Percentiles rank a stretch among this genome's conserved stretches.
Conservation (phyloP, 2,329 filamentous ascomycete species). For the Neonectria coccinea region DNA sequence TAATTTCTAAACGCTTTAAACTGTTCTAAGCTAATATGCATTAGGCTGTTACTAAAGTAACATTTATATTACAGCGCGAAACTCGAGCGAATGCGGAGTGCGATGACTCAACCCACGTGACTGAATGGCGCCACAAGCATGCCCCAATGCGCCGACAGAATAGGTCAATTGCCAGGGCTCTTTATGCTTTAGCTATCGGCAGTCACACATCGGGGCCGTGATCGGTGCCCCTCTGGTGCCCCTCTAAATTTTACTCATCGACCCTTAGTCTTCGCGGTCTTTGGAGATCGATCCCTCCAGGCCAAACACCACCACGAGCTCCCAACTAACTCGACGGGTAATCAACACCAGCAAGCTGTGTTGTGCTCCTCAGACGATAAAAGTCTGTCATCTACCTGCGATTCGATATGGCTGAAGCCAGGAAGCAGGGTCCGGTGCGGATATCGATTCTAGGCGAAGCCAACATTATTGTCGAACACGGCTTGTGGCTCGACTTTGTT, state of each 20-base stretch:
- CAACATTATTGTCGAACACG: constrained; percentile 91
- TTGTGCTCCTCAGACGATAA: constrained; percentile 20
- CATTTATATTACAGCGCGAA: too few relatives aligned
- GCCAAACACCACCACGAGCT: constrained; percentile 10
- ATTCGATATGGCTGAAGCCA: constrained; percentile 44
- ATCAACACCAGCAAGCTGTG: constrained; percentile 7
- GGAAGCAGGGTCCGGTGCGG: constrained; percentile 59
- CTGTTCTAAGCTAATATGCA: too few relatives aligned
- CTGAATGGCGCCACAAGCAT: too few relatives aligned
- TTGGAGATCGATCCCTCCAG: constrained; percentile 11
- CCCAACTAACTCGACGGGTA: constrained; percentile 4
- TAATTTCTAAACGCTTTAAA: too few relatives aligned
- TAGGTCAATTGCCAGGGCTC: too few relatives aligned
- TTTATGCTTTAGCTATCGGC: too few relatives aligned
- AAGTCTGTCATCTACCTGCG: constrained; percentile 12
- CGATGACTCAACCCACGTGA: too few relatives aligned
- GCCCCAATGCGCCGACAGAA: not conserved
- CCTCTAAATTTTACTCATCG: constrained; percentile 21
- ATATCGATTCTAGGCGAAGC: constrained; percentile 90
- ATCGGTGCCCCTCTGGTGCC: constrained; percentile 29
- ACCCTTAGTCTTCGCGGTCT: not conserved
- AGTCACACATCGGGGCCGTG: constrained; percentile 13
- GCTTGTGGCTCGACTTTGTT: constrained; percentile 87
- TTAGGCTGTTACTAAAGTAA: too few relatives aligned
- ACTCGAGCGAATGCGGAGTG: not conserved